These are phyloP conservation scores for Coniferiporia sulphurascens DNA, from an alignment of 1,284 basidiomycete genomes.

Conservation along the genomic window DNA sequence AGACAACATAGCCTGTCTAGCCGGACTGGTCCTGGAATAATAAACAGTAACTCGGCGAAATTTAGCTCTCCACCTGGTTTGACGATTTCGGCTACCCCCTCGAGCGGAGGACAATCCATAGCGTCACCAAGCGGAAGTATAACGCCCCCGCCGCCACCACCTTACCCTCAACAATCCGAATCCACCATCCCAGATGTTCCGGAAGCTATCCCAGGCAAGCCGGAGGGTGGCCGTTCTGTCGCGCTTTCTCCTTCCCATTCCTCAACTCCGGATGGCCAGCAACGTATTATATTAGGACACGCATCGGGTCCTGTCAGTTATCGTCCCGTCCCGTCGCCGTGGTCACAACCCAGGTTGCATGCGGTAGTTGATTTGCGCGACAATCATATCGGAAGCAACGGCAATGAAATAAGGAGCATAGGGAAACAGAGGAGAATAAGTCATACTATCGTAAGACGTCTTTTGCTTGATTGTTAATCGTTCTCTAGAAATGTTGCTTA, in stretches of 20 bases:
- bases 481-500: not conserved
- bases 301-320: slow-evolving; percentile 15
- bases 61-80: slow-evolving; percentile 11
- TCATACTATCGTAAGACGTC: slow-evolving; percentile 9
- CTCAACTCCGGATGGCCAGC: slow-evolving; percentile 6
- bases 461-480: not conserved
- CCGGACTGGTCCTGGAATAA: not conserved
- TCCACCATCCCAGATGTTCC: not conserved
- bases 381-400: not conserved
- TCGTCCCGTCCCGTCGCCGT: slow-evolving; percentile 2
- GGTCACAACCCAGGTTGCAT: slow-evolving; percentile 1
- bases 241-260: not conserved
- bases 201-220: not conserved
- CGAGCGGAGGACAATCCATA: not conserved
- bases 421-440: slow-evolving; percentile 11
- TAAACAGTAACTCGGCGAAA: not conserved
- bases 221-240: not conserved
- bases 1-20: not conserved
- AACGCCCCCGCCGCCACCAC: slow-evolving; percentile 14
- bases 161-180: slow-evolving; percentile 8
- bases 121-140: not conserved
- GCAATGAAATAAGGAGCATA: not conserved
- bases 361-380: not conserved
- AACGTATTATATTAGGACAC: slow-evolving; percentile 8
- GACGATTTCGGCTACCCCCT: not conserved